Base-by-base conservation (phyloP, 306 rosid genomes). In the Astragalus membranaceus region DNA sequence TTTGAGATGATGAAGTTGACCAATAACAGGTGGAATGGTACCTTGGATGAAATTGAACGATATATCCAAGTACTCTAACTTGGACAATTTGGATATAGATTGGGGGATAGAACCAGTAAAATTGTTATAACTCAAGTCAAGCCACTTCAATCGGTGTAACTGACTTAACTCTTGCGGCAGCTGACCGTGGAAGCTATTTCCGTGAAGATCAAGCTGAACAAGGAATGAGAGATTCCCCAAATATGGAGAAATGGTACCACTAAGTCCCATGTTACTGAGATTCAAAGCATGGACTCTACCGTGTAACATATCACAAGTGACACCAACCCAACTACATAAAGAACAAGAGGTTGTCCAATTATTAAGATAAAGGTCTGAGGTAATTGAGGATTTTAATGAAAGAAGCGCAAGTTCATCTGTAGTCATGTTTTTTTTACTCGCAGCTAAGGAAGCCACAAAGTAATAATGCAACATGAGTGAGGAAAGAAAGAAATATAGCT, bases 381-480 rank as follows among this genome's bases (percentile, higher is more conserved):
- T 50, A 7, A 73, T 50, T 0, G 64, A 73, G n/a, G 71, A 73
- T 37, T 73, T 73, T n/a, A 73, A 64, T 26, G 78, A 35, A 63
- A 51, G 35, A 63, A 73, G 71, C 3, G 78, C 36, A 51, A 1
- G 10, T 50, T 73, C 47, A 63, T 73, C 78, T 0, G 46, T 52
- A 35, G 53, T 23, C 0, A 20, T 37, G 54, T 10, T 61, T 9
- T 10, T 16, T 1, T 3, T 48, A 8, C 41, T 36, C 32, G 5
- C 0, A 33, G 39, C 76, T 49, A 63, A 61, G 54, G 42, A 49
- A 9, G 43, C 10, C 17, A 9, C 3, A 46, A 37, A 4, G 23
- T 0, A 50, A 36, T 6, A 50, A 39, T 39, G 7, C 4, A 73
- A 53, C 5, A 46, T 62, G 54, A 11, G 10, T 8, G 4, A 8